Percentiles rank a stretch among this genome's conserved stretches.
Conservation (phyloP, 2,329 filamentous ascomycete species). For the Fusarium sp. region DNA sequence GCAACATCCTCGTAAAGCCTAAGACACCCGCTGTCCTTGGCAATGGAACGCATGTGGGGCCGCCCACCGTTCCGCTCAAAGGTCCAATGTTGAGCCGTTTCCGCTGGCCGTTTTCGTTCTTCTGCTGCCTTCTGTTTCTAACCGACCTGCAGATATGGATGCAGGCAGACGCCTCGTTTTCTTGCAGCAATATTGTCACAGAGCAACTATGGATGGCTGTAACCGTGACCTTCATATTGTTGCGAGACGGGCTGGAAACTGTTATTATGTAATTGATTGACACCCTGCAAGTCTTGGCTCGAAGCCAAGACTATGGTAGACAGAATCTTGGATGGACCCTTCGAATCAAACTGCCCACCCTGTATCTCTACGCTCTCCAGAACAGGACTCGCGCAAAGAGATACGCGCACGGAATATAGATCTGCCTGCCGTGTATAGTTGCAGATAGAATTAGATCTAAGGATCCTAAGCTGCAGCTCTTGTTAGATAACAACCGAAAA, state of each 20-base stretch:
- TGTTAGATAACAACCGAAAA: conserved; percentile 30
- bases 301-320: neutral
- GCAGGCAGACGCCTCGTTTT: conserved; percentile 1
- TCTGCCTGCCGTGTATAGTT: neutral
- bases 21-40: conserved; percentile 29
- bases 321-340: conserved; percentile 4
- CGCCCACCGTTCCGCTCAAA: conserved; percentile 34
- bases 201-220: conserved; percentile 20
- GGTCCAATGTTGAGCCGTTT: conserved; percentile 16
- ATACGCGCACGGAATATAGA: conserved; percentile 10
- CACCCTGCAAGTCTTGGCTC: conserved; percentile 25
- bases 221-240: no score
- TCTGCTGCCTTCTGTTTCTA: neutral
- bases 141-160: conserved; percentile 2
- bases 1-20: conserved; percentile 8
- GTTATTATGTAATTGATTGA: conserved; percentile 16
- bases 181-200: conserved; percentile 28
- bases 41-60: conserved; percentile 30
- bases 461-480: conserved; percentile 3
- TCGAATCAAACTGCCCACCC: neutral
- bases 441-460: conserved; percentile 1
- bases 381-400: neutral
- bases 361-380: conserved; percentile 6
- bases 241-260: conserved; percentile 20
- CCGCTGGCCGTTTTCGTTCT: conserved; percentile 18